Conservation (phyloP, 73 alveolate genomes). For the Paramecium sexaurelia region DNA sequence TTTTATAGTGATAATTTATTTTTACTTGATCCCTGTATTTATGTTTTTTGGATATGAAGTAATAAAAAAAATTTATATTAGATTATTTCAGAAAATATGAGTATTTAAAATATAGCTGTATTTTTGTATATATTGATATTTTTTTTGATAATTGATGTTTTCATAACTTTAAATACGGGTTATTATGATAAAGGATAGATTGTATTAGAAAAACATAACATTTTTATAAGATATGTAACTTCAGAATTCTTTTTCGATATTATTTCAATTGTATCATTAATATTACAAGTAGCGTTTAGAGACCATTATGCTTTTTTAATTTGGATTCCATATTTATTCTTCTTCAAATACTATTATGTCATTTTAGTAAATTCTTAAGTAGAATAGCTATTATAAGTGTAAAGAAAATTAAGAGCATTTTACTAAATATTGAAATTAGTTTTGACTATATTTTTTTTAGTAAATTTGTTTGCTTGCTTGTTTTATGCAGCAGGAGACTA, state of each 20-base stretch:
- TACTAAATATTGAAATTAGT: not conserved
- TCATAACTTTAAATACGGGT: slow-evolving; percentile 7
- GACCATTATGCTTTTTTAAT: not conserved
- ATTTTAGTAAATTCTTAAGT: not conserved
- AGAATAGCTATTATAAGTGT: not conserved
- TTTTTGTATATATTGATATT: not conserved
- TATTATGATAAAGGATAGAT: slow-evolving; percentile 52
- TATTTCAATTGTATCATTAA: not conserved
- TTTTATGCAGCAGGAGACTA: slow-evolving; percentile 56
- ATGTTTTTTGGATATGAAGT: slow-evolving; percentile 56
- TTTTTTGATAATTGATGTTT: not conserved
- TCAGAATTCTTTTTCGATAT: not conserved
- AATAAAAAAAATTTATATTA: not conserved
- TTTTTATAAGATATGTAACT: slow-evolving; percentile 26
- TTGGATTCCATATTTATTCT: slow-evolving; percentile 42
- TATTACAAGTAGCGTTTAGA: not conserved
- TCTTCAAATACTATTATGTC: slow-evolving; percentile 10
- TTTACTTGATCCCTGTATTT: slow-evolving; percentile 3
- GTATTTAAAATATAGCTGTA: not conserved
- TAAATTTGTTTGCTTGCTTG: slow-evolving; percentile 28
- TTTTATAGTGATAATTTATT: not conserved
- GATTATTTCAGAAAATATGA: not conserved
- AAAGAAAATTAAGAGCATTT: not conserved
- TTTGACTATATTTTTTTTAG: slow-evolving; percentile 1
- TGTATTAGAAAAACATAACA: not conserved